Base-by-base conservation (phyloP, 2,329 filamentous ascomycete genomes). In the Trichoderma asperellum region DNA sequence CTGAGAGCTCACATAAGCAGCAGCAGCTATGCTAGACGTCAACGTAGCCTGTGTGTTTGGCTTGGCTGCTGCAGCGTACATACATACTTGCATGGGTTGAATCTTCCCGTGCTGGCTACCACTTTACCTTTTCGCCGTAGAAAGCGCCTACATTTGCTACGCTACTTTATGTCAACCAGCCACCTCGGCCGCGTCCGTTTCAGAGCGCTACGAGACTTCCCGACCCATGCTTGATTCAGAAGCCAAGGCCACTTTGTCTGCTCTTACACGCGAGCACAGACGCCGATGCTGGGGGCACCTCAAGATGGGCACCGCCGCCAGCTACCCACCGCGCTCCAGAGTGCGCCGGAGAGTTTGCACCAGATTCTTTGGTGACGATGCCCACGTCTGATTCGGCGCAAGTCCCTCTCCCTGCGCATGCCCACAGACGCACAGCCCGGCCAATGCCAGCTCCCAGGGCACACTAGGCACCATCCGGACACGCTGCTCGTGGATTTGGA, bases 1-100 rank as follows among this genome's bases (percentile, higher is more conserved):
- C 49, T 49, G n/a, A 55, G 29, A 24, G 52, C 52, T 55, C 52
- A 55, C 52, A 55, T 55, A 55, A 55, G 52, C 52, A 55, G 14
- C 52, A 29, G 49, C 49, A 55, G 27, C 24, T 29, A 16, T 14
- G 14, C 52, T 27, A 29, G 21, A 24, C 47, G 21, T 8, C 47
- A 10, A 49, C 12, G 10, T 12, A 49, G 21, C 32, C 7, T 32
- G 32, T 32, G 5, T 32, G 32, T 32, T 32, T 32, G 16, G 40
- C 47, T 32, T 32, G 16, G 40, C 47, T 21, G 47, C 47, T 49
- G 47, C 47, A 49, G 24, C 47, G n/a, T 21, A 49, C 40, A 40
- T 43, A 16, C 40, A 43, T 40, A 40, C 18, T 40, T 40, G 37
- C 40, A 43, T 43, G 40, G 47, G 12, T 49, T 55, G 29, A 18